Base-by-base conservation (phyloP, 345 rosid species). In the Raphanus sativus region DNA sequence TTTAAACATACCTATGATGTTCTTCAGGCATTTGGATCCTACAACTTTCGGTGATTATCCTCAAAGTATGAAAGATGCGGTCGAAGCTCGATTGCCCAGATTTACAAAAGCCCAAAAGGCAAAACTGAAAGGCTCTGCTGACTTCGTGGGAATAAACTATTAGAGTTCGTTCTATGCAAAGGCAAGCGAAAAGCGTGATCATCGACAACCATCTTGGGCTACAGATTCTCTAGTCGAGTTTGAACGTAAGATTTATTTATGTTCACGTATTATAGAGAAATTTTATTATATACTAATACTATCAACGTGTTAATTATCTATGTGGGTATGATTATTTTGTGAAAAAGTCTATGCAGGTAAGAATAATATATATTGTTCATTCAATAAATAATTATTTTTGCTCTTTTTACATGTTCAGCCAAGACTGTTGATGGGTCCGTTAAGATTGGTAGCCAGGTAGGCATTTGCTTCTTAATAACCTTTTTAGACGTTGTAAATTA, bases 141-240 rank as follows among this genome's bases (percentile, higher is more conserved):
- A 87, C 58, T 87, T 73, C 36, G 30, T 85, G 0, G 88, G 86
- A 36, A 16, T 87, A 1, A 87, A 87, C 81, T 87, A 87, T 70
- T 87, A 87, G 50, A 71, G 72, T 3, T 77, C 84, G 1, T 73
- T 32, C 54, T 84, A 78, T 25, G 81, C 70, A 10, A 67, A 26
- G 63, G 63, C 1, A 29, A 33, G 34, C 4, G 42, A 78, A 11
- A 36, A 65, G 15, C 28, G 50, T 25, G 67, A 78, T 68, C 24
- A 34, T 40, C 26, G 63, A 12, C 34, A 81, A 2, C 56, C 79
- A 0, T 78, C 84, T 48, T 86, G 83, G 78, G 15, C 78, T 16
- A n/a, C 85, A 0, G 89, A 86, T 75, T 60, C 82, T 66, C 65
- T 15, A 0, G 33, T 70, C 24, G 77, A 75, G 8, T 38, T 30